Conservation (phyloP, 1,284 basidiomycete genomes). For the Fomitopsis betulina region DNA sequence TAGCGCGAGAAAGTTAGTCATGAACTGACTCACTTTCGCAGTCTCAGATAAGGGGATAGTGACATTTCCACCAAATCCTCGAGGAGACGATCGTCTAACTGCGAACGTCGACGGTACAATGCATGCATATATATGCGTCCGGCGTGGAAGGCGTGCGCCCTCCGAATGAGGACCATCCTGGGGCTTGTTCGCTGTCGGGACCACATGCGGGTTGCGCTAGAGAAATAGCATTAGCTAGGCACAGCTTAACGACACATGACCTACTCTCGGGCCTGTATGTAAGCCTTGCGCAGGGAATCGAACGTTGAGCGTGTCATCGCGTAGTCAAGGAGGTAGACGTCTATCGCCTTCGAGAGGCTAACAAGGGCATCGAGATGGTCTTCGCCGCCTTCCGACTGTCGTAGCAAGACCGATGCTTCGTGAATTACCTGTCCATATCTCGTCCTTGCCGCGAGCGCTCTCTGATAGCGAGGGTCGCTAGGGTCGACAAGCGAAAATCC, state of each 20-base stretch:
- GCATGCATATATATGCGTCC: conserved; percentile 74
- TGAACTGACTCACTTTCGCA: conserved; percentile 52
- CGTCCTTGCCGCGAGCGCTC: conserved; percentile 53
- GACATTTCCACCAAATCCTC: conserved; percentile 79
- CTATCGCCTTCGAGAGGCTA: conserved; percentile 64
- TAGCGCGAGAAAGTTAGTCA: not conserved
- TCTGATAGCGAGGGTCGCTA: conserved; percentile 73
- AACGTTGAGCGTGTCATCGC: conserved; percentile 59
- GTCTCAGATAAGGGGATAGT: conserved; percentile 79
- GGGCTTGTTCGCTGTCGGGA: conserved; percentile 72
- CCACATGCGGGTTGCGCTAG: conserved; percentile 64
- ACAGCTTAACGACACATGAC: conserved; percentile 21
- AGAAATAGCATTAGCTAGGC: conserved; percentile 7
- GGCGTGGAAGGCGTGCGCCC: conserved; percentile 75
- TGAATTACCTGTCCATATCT: conserved; percentile 73
- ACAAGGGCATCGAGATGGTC: conserved; percentile 92
- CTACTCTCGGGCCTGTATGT: conserved; percentile 64
- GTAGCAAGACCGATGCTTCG: conserved; percentile 65
- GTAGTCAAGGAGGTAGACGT: conserved; percentile 73
- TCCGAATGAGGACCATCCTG: conserved; percentile 72
- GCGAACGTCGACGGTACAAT: conserved; percentile 78
- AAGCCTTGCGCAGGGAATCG: conserved; percentile 64
- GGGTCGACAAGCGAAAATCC: conserved; percentile 77
- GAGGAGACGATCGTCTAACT: conserved; percentile 78
- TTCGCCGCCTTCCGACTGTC: conserved; percentile 59